A percentile compares a stretch with the other conserved stretches of the same genome.
phyloP scores from a whole-genome alignment of 2,329 filamentous ascomycete genomes.

The Ceratocystis alfenasii region DNA sequence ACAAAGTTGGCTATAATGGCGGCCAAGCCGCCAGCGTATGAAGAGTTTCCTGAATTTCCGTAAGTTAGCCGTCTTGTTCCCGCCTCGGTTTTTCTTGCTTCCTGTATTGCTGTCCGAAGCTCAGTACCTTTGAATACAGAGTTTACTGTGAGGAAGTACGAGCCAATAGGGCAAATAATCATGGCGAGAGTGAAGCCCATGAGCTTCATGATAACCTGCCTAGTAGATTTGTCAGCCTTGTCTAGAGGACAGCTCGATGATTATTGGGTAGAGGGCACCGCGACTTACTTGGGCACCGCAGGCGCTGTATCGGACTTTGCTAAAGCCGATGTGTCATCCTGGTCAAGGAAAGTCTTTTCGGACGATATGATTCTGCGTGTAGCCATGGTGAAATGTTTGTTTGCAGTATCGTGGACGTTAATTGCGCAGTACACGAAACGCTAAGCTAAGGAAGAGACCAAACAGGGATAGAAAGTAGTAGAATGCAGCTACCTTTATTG shows the following conservation, averaged over 20 bases:
- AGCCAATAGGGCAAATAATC: conserved; percentile 74
- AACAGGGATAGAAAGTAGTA: background rate
- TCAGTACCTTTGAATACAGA: conserved; percentile 59
- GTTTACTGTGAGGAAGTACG: conserved; percentile 74
- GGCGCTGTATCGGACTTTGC: conserved; percentile 64
- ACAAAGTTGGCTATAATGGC: conserved; percentile 88
- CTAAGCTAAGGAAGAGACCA: background rate
- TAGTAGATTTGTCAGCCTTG: conserved; percentile 28
- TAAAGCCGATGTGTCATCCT: conserved; percentile 39
- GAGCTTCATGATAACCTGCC: conserved; percentile 79
- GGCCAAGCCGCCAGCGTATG: conserved; percentile 71
- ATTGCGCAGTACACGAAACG: background rate
- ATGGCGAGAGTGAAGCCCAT: conserved; percentile 85
- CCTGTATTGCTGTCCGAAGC: background rate
- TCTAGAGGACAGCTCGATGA: background rate
- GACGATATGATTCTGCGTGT: conserved; percentile 53
- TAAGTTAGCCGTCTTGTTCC: background rate
- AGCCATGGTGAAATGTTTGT: conserved; percentile 44
- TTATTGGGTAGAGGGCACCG: conserved; percentile 10
- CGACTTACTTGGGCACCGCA: conserved; percentile 64
- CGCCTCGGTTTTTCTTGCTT: background rate
- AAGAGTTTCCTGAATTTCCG: conserved; percentile 59
- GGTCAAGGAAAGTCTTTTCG: conserved; percentile 55
- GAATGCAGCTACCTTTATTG: background rate
- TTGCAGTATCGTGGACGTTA: background rate